Percentiles rank a stretch among this genome's conserved stretches.
phyloP scores from a whole-genome alignment of 345 rosid species.

The Eucalyptus guilfoylei region DNA sequence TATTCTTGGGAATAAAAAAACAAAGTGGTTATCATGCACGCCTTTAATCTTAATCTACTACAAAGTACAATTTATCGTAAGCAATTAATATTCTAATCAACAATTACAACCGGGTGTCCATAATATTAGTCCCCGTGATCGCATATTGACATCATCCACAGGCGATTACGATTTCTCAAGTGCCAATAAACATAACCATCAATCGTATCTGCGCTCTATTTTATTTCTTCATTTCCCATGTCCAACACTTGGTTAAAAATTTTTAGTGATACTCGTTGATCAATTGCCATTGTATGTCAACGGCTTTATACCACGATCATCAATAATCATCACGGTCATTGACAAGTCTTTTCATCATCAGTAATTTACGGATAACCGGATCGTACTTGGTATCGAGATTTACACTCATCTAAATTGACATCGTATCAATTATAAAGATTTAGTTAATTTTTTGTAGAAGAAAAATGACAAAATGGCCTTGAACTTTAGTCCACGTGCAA shows the following conservation, averaged over 20 bases:
- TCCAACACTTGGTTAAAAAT: not conserved
- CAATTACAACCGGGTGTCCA: not conserved
- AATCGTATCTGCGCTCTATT: not conserved
- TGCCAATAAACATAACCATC: not conserved
- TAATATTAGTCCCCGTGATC: not conserved
- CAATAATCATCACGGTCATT: not conserved
- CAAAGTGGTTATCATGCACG: rapidly evolving
- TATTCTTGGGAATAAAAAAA: no score
- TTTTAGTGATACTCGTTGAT: not conserved
- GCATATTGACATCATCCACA: not conserved
- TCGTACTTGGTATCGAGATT: not conserved
- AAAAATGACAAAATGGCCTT: no score
- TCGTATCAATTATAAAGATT: not conserved
- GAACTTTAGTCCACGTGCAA: rapidly evolving
- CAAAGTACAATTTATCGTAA: not conserved
- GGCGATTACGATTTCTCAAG: not conserved
- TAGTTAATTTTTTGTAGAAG: not conserved
- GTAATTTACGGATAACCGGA: rapidly evolving
- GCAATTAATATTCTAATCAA: not conserved
- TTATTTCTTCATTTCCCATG: not conserved
- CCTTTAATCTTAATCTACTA: not conserved
- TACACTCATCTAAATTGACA: not conserved
- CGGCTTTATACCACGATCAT: not conserved
- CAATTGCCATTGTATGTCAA: not conserved
- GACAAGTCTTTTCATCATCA: not conserved